Base-by-base conservation (phyloP, 2,329 filamentous ascomycete genomes). In the Magnaporthiopsis incrustans region DNA sequence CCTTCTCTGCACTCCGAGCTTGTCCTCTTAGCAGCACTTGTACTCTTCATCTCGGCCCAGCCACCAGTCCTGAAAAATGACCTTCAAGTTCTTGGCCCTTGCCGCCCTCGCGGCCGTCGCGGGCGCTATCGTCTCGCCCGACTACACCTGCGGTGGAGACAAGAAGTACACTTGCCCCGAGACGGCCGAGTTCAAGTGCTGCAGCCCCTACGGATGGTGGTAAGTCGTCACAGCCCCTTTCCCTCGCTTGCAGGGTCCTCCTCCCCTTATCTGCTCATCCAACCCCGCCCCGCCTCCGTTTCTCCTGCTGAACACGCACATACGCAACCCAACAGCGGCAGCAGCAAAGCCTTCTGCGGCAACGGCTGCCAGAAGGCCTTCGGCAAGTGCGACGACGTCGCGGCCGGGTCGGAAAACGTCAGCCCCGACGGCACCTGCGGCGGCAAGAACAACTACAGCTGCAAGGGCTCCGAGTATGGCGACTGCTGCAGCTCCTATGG, bases 271-370 rank as follows among this genome's bases (percentile, higher is more conserved):
- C n/a, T n/a, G n/a, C n/a, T n/a, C n/a, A n/a, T 7, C 30, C 7
- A 32, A 32, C 30, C 30, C 4, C 30, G 30, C 30, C 30, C 30
- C 7, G 30, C 7, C 30, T 32, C 7, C n/a, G 30, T 32, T 32
- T 4, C 30, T 32, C n/a, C n/a, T n/a, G n/a, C n/a, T n/a, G n/a
- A 32, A 32, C 30, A 32, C 30, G 11, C 14, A 11, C 35, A 10
- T 11, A 5, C 35, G 3, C 35, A 3, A 38, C 35, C 11, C 15
- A 11, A 30, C 33, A 53, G 60, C 50, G 60, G 60, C 30, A n/a
- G 25, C 7, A 8, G 35, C 22, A 4, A 44, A 1, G 83, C 79
- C 1, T 67, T 85, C 2, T 69, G 79, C 1, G 57, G 80, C 82
- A 4, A 74, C 73, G 69, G 70, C 22, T 69, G 71, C n/a, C 70